A percentile compares a stretch with the other conserved stretches of the same genome.
Conservation (phyloP, 2,329 filamentous ascomycete species). For the Lasiodiplodia sp. region DNA sequence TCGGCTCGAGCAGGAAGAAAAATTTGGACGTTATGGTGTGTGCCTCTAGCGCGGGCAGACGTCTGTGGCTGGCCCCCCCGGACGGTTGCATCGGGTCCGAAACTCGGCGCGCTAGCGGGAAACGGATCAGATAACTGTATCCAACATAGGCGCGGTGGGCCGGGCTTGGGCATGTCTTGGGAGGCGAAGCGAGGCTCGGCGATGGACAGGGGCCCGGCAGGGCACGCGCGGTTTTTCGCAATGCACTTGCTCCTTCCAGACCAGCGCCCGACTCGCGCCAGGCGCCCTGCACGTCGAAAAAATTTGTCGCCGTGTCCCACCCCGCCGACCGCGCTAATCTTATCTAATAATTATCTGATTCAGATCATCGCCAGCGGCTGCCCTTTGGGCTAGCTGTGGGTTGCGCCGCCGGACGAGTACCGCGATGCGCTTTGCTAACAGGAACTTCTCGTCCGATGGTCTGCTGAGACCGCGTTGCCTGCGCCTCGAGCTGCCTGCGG, state of each 20-base stretch:
- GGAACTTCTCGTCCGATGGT: slow-evolving; percentile 24
- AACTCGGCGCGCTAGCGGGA: slow-evolving; percentile 16
- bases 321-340: slow-evolving; percentile 27
- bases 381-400: slow-evolving; percentile 25
- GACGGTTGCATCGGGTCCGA: slow-evolving; percentile 9
- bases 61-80: slow-evolving; percentile 10
- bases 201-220: background rate
- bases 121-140: slow-evolving; percentile 28
- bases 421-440: slow-evolving; percentile 15
- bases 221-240: background rate
- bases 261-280: slow-evolving; percentile 11
- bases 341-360: slow-evolving; percentile 32
- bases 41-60: slow-evolving; percentile 16
- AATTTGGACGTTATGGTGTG: slow-evolving; percentile 15
- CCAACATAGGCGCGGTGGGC: slow-evolving; percentile 18
- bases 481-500: background rate
- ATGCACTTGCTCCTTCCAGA: slow-evolving; percentile 25
- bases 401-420: background rate
- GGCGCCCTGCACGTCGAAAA: slow-evolving; percentile 21
- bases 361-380: slow-evolving; percentile 24
- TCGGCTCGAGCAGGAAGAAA: background rate
- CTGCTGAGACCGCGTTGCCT: slow-evolving; percentile 11
- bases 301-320: slow-evolving; percentile 25
- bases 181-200: slow-evolving; percentile 22
- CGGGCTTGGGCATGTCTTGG: slow-evolving; percentile 12